A percentile compares a stretch with the other conserved stretches of the same genome.
These are phyloP conservation scores for Apiospora pterosperma DNA, from an alignment of 2,329 filamentous ascomycete species.

Conservation along the genomic window DNA sequence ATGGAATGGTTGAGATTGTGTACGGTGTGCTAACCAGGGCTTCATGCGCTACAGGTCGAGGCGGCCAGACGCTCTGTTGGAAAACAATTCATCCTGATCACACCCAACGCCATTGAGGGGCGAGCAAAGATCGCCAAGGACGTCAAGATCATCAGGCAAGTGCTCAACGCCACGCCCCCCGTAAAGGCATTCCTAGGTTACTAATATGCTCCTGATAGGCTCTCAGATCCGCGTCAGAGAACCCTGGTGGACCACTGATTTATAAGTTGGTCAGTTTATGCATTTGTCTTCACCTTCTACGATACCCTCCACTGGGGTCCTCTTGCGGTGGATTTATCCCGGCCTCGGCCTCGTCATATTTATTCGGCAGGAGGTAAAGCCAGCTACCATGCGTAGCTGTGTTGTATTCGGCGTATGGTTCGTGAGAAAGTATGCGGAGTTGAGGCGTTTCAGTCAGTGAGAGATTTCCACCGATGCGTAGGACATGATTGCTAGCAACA, in stretches of 20 bases:
- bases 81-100: slow-evolving; percentile 93
- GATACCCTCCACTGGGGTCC: neutral
- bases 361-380: neutral
- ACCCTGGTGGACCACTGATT: neutral
- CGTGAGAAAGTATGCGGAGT: neutral
- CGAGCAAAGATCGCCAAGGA: slow-evolving; percentile 58
- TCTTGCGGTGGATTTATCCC: neutral
- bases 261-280: slow-evolving; percentile 6
- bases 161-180: slow-evolving; percentile 7
- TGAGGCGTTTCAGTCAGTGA: neutral
- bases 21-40: too few species aligned
- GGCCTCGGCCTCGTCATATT: neutral
- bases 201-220: slow-evolving; percentile 1
- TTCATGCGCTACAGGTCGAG: too few species aligned
- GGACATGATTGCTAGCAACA: neutral
- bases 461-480: neutral
- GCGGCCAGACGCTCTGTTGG: slow-evolving; percentile 84
- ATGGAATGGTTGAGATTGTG: too few species aligned
- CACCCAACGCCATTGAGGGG: slow-evolving; percentile 77
- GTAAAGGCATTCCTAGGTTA: neutral
- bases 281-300: neutral
- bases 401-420: neutral
- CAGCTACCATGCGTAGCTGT: neutral
- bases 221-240: slow-evolving; percentile 9
- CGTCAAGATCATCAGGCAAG: slow-evolving; percentile 73